Evolutionary conservation across 305 asterid genomes (phyloP).

Genomic region (Fraxinus xanthoxyloides): DNA sequence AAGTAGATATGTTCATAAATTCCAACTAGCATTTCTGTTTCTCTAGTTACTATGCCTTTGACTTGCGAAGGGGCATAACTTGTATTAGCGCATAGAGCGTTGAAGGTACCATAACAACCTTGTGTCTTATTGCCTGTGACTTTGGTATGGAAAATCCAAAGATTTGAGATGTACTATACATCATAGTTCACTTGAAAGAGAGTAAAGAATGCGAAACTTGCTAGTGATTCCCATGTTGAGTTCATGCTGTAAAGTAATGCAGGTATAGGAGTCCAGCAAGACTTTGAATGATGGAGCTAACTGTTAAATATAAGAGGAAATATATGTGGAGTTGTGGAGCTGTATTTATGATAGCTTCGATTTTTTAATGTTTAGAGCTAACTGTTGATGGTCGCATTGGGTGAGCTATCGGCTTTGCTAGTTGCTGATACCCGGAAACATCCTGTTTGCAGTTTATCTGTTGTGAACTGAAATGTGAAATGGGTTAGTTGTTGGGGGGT

Average conservation of each 20-base stretch:
- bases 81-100: background rate
- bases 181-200: background rate
- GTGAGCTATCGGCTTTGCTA: background rate
- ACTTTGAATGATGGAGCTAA: background rate
- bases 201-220: background rate
- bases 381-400: background rate
- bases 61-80: background rate
- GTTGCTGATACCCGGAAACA: background rate
- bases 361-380: background rate
- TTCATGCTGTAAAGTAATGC: background rate
- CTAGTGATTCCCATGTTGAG: background rate
- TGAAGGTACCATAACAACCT: background rate
- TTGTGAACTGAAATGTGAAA: background rate
- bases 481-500: background rate
- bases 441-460: background rate
- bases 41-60: background rate
- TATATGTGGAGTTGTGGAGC: background rate
- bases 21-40: background rate
- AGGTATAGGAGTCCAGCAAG: background rate
- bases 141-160: background rate
- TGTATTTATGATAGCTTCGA: background rate
- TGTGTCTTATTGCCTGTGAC: background rate
- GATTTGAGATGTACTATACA: background rate
- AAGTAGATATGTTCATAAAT: background rate
- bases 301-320: background rate